These are phyloP conservation scores for Leishmania major DNA, from an alignment of 208 protist genomes.

Conservation along the genomic window DNA sequence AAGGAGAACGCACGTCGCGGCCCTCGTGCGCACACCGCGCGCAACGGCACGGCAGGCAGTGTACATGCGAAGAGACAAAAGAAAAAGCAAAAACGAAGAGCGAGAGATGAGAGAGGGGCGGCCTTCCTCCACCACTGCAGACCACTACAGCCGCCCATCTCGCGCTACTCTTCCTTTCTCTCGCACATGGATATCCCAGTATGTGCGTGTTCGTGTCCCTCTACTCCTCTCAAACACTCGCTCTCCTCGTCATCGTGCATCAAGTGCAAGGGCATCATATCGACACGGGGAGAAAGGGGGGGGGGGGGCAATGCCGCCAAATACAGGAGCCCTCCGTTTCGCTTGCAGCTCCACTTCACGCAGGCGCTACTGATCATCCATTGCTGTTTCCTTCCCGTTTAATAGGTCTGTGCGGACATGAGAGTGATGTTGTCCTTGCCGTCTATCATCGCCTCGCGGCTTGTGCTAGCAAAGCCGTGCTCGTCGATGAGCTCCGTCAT, in stretches of 20 bases:
- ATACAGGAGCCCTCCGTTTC: not conserved
- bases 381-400: not conserved
- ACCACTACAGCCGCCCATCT: not conserved
- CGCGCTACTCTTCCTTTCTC: conserved; percentile 3
- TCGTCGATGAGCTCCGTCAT: conserved; percentile 91
- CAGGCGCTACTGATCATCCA: not conserved
- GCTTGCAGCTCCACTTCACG: not conserved
- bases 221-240: not conserved
- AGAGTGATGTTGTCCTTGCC: conserved; percentile 60
- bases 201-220: not conserved
- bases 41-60: too few species aligned
- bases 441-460: conserved; percentile 85
- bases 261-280: not conserved
- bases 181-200: not conserved
- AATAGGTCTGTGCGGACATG: conserved; percentile 77
- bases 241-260: not conserved
- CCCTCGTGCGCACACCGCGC: not conserved
- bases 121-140: not conserved
- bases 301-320: not conserved
- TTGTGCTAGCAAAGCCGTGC: conserved; percentile 83
- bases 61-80: not conserved
- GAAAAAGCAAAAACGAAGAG: not conserved
- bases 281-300: not conserved
- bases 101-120: not conserved
- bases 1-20: not conserved